Evolutionary conservation across 2,329 filamentous ascomycete genomes (phyloP), one percentile per base, ranked within the genome.

Genomic region (Pyricularia sp.): DNA sequence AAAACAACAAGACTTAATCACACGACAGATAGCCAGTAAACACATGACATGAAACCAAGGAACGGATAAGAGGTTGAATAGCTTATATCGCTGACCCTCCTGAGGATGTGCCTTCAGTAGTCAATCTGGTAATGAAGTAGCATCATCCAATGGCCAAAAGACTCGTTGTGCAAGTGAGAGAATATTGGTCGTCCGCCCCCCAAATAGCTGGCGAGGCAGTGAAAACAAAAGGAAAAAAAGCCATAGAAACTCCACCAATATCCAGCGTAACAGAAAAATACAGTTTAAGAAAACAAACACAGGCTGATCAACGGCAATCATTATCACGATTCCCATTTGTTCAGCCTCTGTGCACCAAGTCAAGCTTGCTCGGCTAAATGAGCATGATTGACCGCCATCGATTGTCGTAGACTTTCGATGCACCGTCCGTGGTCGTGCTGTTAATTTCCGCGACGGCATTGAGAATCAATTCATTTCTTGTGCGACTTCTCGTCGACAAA

Each of bases 401-500:
- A 64, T 64, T 64, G 61, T 25, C 28, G 20, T 55, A n/a, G n/a
- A n/a, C 42, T 55, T 55, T 55, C 42, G 23, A 64, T 31, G 23
- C n/a, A 64, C 61, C 25, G 61, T 31, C 63, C 63, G 26, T 33
- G 14, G 30, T 63, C 42, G 66, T 68, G 28, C 66, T 64, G 66
- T 68, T 68, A 31, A 25, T 33, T 55, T 42, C 65, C 65, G 65
- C 26, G 65, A 67, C 36, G 50, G 65, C 42, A 9, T 50, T 12
- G 50, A 67, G 36, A 30, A 28, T 30, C n/a, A 30, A 5, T 66
- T 72, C 66, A 72, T 66, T 72, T 72, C 68, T 71, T 70, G 33
- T 67, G 33, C 17, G 25, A 28, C 70, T 72, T 80, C 76, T 85
- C 82, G 74, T 87, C 87, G 71, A 85, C 84, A 67, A 88, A 90